A percentile compares a stretch with the other conserved stretches of the same genome.
These are phyloP conservation scores for Cladophialophora yegresii DNA, from an alignment of 2,329 filamentous ascomycete genomes.

Conservation along the genomic window DNA sequence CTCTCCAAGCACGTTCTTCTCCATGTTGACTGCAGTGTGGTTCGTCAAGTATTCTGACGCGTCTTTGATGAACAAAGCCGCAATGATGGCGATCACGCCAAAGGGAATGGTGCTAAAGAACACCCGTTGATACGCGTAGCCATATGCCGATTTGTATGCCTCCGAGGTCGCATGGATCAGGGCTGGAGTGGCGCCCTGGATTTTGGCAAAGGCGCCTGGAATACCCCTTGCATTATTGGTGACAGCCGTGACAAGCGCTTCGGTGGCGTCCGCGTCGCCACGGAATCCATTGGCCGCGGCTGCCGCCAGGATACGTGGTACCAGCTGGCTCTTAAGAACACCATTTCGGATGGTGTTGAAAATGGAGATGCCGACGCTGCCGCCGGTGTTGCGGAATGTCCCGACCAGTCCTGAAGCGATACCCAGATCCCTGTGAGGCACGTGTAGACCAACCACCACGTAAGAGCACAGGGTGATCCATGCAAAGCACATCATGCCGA, in stretches of 20 bases:
- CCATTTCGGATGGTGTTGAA: conserved; percentile 36
- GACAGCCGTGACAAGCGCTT: conserved; percentile 42
- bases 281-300: conserved; percentile 44
- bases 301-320: conserved; percentile 35
- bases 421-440: conserved; percentile 20
- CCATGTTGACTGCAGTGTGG: conserved; percentile 19
- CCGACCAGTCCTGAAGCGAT: conserved; percentile 22
- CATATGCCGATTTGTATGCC: conserved; percentile 47
- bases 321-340: conserved; percentile 5
- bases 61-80: conserved; percentile 18
- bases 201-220: conserved; percentile 35
- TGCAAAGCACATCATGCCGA: conserved; percentile 23
- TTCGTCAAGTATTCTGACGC: conserved; percentile 23
- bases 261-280: conserved; percentile 39
- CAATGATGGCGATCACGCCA: conserved; percentile 27
- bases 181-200: conserved; percentile 43
- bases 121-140: conserved; percentile 48
- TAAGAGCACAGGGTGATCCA: conserved; percentile 21
- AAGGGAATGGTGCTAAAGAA: conserved; percentile 38
- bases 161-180: conserved; percentile 42
- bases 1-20: conserved; percentile 14
- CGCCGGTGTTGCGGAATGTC: conserved; percentile 27
- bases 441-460: conserved; percentile 19
- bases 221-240: conserved; percentile 37
- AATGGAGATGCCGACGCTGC: conserved; percentile 36